Conservation (phyloP, 169 alveolate species). For the Plasmodium cynomolgi region DNA sequence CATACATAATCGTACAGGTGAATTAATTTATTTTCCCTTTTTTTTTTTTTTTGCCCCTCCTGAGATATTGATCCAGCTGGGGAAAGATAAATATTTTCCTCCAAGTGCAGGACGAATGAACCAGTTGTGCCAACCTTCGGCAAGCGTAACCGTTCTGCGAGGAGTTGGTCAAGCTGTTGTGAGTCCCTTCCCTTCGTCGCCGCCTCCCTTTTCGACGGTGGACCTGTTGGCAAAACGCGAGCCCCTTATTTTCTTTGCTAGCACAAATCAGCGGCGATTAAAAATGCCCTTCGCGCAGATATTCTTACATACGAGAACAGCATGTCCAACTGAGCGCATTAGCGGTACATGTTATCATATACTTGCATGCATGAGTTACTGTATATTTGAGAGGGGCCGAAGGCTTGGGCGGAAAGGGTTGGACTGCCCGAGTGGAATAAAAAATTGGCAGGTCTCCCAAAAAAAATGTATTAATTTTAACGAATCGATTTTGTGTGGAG, state of each 20-base stretch:
- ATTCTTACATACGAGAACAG: background rate
- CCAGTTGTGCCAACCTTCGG: background rate
- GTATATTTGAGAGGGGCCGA: too few species aligned
- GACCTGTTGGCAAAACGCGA: background rate
- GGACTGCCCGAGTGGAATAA: background rate
- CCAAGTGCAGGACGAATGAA: background rate
- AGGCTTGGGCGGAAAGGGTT: background rate
- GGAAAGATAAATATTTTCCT: background rate
- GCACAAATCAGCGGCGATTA: background rate
- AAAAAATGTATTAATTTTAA: too few species aligned
- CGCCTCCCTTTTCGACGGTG: background rate
- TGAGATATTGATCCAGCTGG: background rate
- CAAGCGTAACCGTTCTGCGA: background rate
- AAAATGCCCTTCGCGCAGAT: background rate
- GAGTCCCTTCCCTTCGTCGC: background rate
- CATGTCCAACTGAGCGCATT: background rate
- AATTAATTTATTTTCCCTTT: background rate
- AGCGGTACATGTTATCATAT: background rate
- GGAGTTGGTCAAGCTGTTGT: background rate
- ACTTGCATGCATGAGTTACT: background rate
- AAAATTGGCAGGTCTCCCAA: background rate
- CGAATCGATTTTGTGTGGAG: background rate
- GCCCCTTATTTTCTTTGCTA: background rate
- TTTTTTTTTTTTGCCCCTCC: background rate
- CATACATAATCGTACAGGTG: background rate